Conservation (phyloP, 1,284 basidiomycete species). For the Puccinia hordei region DNA sequence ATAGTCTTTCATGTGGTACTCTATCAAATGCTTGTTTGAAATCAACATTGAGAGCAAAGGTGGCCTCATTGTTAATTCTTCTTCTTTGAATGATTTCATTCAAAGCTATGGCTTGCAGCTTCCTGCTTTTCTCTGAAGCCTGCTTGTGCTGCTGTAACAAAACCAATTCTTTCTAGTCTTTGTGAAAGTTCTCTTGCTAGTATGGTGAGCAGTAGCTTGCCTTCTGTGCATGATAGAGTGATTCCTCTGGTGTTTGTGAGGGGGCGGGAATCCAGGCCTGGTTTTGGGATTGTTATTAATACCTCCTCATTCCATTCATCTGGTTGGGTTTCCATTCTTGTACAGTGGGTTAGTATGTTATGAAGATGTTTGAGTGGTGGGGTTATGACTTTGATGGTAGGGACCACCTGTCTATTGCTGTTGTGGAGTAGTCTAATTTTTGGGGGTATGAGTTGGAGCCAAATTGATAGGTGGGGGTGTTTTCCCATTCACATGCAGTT, state of each 20-base stretch:
- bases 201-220: slow-evolving; percentile 19
- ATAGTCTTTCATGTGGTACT: slow-evolving; percentile 27
- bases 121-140: not conserved
- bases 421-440: slow-evolving; percentile 20
- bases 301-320: no score
- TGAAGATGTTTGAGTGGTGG: not conserved
- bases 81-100: not conserved
- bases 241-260: slow-evolving; percentile 22
- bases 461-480: not conserved
- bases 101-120: not conserved
- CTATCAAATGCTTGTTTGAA: slow-evolving; percentile 38
- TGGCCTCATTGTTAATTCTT: not conserved
- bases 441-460: not conserved
- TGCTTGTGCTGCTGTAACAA: slow-evolving; percentile 21
- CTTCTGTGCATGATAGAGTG: slow-evolving; percentile 16
- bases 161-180: not conserved
- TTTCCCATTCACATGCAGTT: no score
- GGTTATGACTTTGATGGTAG: not conserved
- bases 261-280: not conserved
- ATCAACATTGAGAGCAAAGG: slow-evolving; percentile 11
- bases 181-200: not conserved
- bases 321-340: no score
- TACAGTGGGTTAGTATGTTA: no score
- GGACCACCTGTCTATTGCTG: not conserved
- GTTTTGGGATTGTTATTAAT: slow-evolving; percentile 9